A percentile compares a stretch with the other conserved stretches of the same genome.
Conservation (phyloP, 75 land plant species). For the Sequoiadendron giganteum region DNA sequence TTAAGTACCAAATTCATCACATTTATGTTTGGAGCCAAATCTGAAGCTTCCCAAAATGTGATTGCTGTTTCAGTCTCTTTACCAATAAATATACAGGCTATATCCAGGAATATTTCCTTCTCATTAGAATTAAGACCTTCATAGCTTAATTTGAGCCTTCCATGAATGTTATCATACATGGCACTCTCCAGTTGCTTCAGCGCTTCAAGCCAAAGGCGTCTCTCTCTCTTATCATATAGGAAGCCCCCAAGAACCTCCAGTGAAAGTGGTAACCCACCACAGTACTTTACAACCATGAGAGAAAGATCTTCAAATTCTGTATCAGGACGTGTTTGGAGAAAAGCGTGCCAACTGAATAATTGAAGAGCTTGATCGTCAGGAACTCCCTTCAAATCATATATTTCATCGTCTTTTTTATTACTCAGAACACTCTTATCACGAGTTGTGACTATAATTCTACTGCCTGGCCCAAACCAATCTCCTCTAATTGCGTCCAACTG, state of each 20-base stretch:
- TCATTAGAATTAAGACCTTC: slow-evolving; percentile 16
- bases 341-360: slow-evolving; percentile 22
- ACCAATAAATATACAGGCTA: slow-evolving; percentile 20
- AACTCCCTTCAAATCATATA: slow-evolving; percentile 8
- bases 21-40: background rate
- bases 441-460: slow-evolving; percentile 16
- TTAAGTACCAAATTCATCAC: slow-evolving; percentile 14
- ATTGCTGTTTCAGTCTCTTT: background rate
- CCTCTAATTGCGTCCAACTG: slow-evolving; percentile 17
- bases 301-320: slow-evolving; percentile 9
- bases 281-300: slow-evolving; percentile 7
- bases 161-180: background rate
- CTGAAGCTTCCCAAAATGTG: slow-evolving; percentile 10
- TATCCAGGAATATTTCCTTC: slow-evolving; percentile 19
- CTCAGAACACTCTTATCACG: background rate
- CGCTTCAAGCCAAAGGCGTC: background rate
- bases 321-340: background rate
- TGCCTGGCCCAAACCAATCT: slow-evolving; percentile 9
- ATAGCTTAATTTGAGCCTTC: slow-evolving; percentile 18
- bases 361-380: background rate
- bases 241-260: slow-evolving; percentile 19
- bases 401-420: background rate
- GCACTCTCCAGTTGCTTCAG: background rate
- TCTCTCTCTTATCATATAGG: slow-evolving; percentile 10
- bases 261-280: slow-evolving; percentile 13